Conservation (phyloP, 805 yeast species). For the Myxozyma mucilagina region DNA sequence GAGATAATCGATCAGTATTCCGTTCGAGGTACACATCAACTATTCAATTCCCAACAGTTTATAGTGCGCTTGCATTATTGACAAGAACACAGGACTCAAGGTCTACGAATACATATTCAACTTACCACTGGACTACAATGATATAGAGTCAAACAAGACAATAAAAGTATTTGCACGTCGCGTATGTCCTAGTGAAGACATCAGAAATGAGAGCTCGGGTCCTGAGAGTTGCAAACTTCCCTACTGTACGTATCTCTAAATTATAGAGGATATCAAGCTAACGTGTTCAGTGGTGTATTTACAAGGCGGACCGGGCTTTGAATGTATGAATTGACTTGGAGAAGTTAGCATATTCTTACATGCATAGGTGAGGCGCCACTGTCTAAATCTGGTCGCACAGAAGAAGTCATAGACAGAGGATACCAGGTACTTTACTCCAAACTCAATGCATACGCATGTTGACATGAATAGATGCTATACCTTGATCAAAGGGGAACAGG, state of each 20-base stretch:
- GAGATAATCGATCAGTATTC: constrained; percentile 20
- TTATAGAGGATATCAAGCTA: neutral
- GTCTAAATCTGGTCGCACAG: constrained; percentile 43
- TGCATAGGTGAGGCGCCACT: constrained; percentile 40
- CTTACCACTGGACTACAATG: constrained; percentile 20
- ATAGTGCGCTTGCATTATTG: neutral
- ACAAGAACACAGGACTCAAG: constrained; percentile 10
- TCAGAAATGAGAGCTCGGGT: constrained; percentile 3
- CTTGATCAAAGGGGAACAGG: constrained; percentile 68
- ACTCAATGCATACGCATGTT: neutral
- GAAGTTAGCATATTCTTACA: neutral
- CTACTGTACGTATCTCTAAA: constrained; percentile 12
- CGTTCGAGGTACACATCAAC: constrained; percentile 17
- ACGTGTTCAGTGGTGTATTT: constrained; percentile 22
- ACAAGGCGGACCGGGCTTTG: constrained; percentile 33
- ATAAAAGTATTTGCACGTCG: constrained; percentile 24
- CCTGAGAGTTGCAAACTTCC: constrained; percentile 27
- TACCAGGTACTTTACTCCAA: constrained; percentile 14
- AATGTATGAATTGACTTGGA: constrained; percentile 14
- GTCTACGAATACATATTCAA: constrained; percentile 27
- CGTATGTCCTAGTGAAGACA: constrained; percentile 26
- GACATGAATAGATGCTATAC: constrained; percentile 41
- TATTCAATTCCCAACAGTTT: neutral
- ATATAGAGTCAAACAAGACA: neutral
- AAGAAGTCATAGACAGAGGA: constrained; percentile 46